Percentiles rank a stretch among this genome's conserved stretches.
Evolutionary conservation across 1,139 yeast genomes (phyloP).

Genomic region (Eremothecium coryli): DNA sequence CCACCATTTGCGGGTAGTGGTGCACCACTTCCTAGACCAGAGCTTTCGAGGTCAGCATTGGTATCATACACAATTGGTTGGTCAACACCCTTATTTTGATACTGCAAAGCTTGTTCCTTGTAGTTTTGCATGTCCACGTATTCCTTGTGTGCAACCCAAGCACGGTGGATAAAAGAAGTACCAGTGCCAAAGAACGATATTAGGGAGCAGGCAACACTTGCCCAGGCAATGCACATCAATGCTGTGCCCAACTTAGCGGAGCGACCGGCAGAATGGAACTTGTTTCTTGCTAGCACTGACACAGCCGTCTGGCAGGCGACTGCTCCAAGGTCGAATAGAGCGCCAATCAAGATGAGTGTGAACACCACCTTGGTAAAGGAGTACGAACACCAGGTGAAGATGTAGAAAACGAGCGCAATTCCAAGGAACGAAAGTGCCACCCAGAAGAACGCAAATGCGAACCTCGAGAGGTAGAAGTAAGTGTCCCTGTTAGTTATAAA

Average conservation of each 20-base stretch:
- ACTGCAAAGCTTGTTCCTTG: conserved; percentile 16
- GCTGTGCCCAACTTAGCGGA: conserved; percentile 46
- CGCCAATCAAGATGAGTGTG: conserved; percentile 43
- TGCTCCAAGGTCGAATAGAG: conserved; percentile 48
- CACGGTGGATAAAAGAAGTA: conserved; percentile 40
- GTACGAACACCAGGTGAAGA: conserved; percentile 36
- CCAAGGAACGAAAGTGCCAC: conserved; percentile 52
- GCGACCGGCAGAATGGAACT: conserved; percentile 42
- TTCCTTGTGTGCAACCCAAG: conserved; percentile 28
- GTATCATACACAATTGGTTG: conserved; percentile 10
- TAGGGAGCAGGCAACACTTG: conserved; percentile 47
- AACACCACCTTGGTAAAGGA: conserved; percentile 47
- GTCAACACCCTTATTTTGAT: conserved; percentile 10
- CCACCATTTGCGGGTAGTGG: conserved; percentile 13
- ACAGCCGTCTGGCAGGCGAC: conserved; percentile 63
- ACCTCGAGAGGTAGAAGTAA: conserved; percentile 61
- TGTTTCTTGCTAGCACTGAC: conserved; percentile 52
- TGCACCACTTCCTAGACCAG: conserved; percentile 11
- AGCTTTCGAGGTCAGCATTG: conserved; percentile 10
- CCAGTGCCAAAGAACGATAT: conserved; percentile 49
- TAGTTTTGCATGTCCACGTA: conserved; percentile 19
- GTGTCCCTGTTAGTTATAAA: conserved; percentile 50
- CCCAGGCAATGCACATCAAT: conserved; percentile 60
- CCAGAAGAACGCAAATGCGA: conserved; percentile 58
- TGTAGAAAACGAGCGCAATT: conserved; percentile 36